Conservation (phyloP, 257 asterid genomes). For the Fraxinus cuspidata region DNA sequence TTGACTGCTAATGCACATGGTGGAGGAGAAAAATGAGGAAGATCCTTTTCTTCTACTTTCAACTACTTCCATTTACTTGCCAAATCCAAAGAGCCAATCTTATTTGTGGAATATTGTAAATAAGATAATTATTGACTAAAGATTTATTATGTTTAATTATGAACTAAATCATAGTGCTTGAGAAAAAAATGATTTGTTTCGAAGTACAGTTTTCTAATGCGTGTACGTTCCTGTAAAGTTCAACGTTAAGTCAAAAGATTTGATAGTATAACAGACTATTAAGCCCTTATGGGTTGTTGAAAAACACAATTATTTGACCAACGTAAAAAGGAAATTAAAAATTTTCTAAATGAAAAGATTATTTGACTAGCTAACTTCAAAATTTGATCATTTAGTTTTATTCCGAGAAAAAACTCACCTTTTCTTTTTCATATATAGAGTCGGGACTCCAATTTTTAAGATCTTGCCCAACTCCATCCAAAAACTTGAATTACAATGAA, state of each 20-base stretch:
- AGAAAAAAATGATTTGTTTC: neutral
- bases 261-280: too few species aligned
- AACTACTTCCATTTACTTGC: neutral
- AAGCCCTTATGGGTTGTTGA: too few species aligned
- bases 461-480: too few species aligned
- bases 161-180: neutral
- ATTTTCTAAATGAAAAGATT: neutral
- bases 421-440: too few species aligned
- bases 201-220: neutral
- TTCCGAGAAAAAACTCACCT: too few species aligned
- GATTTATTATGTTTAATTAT: neutral
- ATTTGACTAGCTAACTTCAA: neutral
- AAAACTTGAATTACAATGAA: too few species aligned
- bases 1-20: neutral
- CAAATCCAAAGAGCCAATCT: neutral
- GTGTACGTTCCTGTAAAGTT: too few species aligned
- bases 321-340: neutral
- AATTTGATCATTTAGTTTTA: too few species aligned
- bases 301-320: too few species aligned
- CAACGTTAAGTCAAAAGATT: neutral
- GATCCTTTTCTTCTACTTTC: neutral
- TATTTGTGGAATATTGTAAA: neutral
- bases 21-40: neutral
- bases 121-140: neutral
- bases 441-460: too few species aligned